Evolutionary conservation across 2,329 filamentous ascomycete genomes (phyloP), one percentile per base, ranked within the genome.

Genomic region (Cercospora brassicicola): DNA sequence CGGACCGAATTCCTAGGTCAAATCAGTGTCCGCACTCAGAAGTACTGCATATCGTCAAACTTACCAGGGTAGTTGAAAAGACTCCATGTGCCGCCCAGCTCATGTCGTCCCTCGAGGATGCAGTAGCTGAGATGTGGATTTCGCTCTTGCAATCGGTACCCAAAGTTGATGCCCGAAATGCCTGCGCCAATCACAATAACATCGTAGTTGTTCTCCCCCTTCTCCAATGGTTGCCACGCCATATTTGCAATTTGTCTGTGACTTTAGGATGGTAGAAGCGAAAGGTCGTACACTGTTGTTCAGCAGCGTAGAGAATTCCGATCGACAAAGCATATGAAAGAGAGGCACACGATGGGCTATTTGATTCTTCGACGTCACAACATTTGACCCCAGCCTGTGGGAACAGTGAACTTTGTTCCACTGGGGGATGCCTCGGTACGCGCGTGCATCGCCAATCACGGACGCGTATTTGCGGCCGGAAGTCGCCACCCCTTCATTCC

Each of bases 81-180:
- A 73, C 90, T 88, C 91, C 91, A 94, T 0, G 91, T 94, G 1
- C 92, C 91, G 1, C 91, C 91, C 5, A 94, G 82, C 28, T 83
- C 81, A 60, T 84, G 81, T 36, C 91, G 88, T 1, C 83, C 84
- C 77, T 94, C 91, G 15, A 94, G 83, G 28, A 94, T 86, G 11
- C 86, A 83, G 75, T 91, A 93, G 2, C 78, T 85, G 45, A 84
- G 79, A 53, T 82, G 76, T 0, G 89, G 88, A 1, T 89, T 71
- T 55, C 76, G 72, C 56, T 79, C 77, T 67, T 79, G 78, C 6
- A 80, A 67, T 28, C 89, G 87, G 74, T 93, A 93, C 13, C 87
- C 90, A 11, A 88, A 83, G 72, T 93, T 92, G 80, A 94, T 90
- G 63, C 91, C 91, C 5, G 89, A 90, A 64, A 94, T 87, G 10